Conservation (phyloP, 169 alveolate species). For the Plasmodium fragile region DNA sequence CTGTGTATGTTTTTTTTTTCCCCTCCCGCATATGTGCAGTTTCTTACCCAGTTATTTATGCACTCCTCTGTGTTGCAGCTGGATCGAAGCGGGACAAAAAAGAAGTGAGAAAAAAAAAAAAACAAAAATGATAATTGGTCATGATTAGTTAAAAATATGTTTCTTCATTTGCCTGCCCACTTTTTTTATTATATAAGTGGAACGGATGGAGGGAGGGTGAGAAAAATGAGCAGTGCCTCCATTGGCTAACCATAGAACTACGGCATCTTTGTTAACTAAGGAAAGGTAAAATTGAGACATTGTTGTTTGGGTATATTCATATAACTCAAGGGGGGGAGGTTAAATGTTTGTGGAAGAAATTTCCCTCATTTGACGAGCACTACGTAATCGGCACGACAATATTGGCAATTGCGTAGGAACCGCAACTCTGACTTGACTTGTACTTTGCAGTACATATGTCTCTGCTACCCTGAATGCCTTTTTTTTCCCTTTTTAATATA, state of each 20-base stretch:
- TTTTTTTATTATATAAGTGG: constrained; percentile 4
- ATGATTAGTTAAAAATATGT: neutral
- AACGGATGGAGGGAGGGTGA: neutral
- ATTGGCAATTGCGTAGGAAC: neutral
- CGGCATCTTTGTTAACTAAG: constrained; percentile 56
- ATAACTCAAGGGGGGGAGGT: neutral
- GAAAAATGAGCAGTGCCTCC: neutral
- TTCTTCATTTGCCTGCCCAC: neutral
- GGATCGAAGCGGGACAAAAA: neutral
- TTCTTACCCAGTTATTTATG: constrained; percentile 64
- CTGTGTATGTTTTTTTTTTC: neutral
- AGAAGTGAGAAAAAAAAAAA: neutral
- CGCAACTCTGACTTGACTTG: neutral
- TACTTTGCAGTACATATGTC: neutral
- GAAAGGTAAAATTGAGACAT: neutral
- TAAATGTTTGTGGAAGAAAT: neutral
- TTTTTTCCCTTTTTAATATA: neutral
- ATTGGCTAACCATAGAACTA: constrained; percentile 39
- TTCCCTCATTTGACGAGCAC: neutral
- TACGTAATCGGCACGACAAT: neutral
- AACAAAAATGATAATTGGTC: neutral
- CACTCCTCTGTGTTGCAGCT: constrained; percentile 59
- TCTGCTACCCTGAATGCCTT: neutral
- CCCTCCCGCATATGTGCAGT: neutral
- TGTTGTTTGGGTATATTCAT: neutral